Conservation (phyloP, 2,329 filamentous ascomycete genomes). For the Teratosphaeriaceae sp. region DNA sequence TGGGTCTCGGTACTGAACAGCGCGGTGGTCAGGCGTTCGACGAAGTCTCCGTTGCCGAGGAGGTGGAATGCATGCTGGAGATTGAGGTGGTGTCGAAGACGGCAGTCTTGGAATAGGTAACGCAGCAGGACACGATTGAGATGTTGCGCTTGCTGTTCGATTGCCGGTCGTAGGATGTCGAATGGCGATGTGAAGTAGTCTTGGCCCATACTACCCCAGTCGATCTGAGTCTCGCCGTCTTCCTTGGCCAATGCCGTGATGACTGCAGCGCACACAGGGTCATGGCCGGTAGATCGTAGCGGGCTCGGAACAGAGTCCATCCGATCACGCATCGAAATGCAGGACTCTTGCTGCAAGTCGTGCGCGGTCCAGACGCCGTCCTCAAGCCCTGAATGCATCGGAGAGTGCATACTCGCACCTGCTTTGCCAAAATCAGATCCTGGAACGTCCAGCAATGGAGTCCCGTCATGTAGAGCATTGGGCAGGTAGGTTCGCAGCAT, state of each 20-base stretch:
- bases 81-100: conserved; percentile 63
- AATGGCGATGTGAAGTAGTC: not conserved
- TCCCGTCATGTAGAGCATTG: not conserved
- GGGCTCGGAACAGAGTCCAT: not conserved
- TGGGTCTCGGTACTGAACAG: conserved; percentile 80
- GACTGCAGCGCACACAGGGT: not conserved
- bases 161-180: conserved; percentile 58
- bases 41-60: conserved; percentile 77
- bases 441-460: too few species aligned
- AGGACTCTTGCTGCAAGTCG: not conserved
- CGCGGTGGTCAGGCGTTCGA: conserved; percentile 69
- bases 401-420: too few species aligned
- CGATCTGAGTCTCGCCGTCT: not conserved
- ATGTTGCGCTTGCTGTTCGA: conserved; percentile 47
- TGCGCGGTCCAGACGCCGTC: not conserved
- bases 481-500: conserved; percentile 66
- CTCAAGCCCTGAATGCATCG: not conserved
- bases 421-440: not conserved
- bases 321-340: not conserved
- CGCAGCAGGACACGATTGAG: conserved; percentile 58
- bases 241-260: not conserved
- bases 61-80: conserved; percentile 77
- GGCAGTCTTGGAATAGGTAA: conserved; percentile 68
- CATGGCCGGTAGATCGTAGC: not conserved
- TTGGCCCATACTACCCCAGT: not conserved